Evolutionary conservation across 176 grass and related monocot genomes (phyloP).

Genomic region (Phyllostachys edulis): DNA sequence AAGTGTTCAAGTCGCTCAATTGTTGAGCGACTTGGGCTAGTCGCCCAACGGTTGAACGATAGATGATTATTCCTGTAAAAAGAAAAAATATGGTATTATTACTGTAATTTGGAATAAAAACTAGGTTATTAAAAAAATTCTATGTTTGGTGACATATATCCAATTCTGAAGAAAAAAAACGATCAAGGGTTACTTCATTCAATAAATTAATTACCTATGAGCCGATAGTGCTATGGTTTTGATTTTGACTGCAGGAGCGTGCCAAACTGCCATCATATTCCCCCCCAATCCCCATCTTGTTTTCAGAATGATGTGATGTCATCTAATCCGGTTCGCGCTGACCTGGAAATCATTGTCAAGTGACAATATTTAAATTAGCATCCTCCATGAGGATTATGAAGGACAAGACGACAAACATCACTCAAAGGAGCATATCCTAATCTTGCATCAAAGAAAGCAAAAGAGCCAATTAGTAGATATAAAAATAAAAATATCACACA

Average conservation of each 20-base stretch:
- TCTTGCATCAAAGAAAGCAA: neutral
- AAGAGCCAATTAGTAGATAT: neutral
- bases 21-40: too few species aligned
- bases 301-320: slow-evolving; percentile 15
- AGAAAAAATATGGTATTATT: too few species aligned
- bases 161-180: neutral
- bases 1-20: too few species aligned
- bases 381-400: neutral
- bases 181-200: neutral
- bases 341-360: neutral
- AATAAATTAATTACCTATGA: neutral
- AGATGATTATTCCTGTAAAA: too few species aligned
- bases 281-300: neutral
- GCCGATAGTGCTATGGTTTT: slow-evolving; percentile 14
- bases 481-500: neutral
- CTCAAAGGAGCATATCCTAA: neutral
- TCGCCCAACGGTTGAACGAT: too few species aligned
- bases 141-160: too few species aligned
- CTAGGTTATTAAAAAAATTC: too few species aligned
- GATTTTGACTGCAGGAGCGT: slow-evolving; percentile 16
- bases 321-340: neutral
- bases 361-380: slow-evolving; percentile 14
- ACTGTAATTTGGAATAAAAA: too few species aligned
- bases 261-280: slow-evolving; percentile 27
- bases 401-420: neutral